Base-by-base conservation (phyloP, 1,139 yeast genomes). In the Debaryomyces nepalensis region DNA sequence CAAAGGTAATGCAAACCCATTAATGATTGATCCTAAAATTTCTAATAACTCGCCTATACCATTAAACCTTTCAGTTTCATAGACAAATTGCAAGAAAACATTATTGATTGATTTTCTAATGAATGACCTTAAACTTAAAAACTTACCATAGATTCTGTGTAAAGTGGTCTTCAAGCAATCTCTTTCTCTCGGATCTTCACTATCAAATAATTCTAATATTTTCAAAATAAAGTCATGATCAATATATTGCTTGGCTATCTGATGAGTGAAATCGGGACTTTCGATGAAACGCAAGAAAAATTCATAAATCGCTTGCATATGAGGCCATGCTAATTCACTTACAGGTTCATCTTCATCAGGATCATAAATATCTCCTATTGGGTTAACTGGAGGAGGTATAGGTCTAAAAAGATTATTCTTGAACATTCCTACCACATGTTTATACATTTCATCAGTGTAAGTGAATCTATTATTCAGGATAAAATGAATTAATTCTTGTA, bases 261-360 rank as follows among this genome's bases (percentile, higher is more conserved):
- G 90, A 57, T 91, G 97, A 59, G 89, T 89, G 62, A 95, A 93
- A 66, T 91, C 98, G 4, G 96, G 95, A 50, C 93, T 84, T 66
- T 93, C 99, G 48, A 93, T 85, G 66, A 93, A 93, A 56, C 97
- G 75, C 49, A 95, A 71, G 61, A 93, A 93, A 58, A 93, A 89
- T 63, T 93, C 98, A 68, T 95, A 93, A 33, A 91, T 96, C 33
- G 91, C 81, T 66, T 89, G 96, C 97, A 95, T 93, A 63, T 93
- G 99, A 4, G 99, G 97, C 99, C 99, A 93, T 4, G 98, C 93
- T 48, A 93, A 81, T 61, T 95, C 99, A 57, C 83, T 82, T 32
- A 93, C 96, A 1, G 98, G 98, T 66, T 93, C 99, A 67, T 93
- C 99, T 68, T 93, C 99, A 68, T 93, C 99, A 0, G 99, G 99